Conservation (phyloP, 306 rosid species). For the Cicer cuneatum region DNA sequence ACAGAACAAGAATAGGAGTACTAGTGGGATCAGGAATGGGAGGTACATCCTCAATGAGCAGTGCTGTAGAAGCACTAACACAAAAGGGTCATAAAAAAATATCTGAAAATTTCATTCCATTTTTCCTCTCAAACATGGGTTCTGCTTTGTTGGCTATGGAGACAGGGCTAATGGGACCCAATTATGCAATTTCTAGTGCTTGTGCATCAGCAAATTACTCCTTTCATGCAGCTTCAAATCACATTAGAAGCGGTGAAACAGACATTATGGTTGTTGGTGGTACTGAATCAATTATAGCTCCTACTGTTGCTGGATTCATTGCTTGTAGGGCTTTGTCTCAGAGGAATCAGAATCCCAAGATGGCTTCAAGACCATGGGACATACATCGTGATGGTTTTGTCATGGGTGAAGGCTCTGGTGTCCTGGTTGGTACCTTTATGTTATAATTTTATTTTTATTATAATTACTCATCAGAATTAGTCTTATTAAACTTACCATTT, state of each 20-base stretch:
- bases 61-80: constrained; percentile 58
- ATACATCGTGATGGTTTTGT: constrained; percentile 77
- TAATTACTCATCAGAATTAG: too few species aligned
- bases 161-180: constrained; percentile 74
- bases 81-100: constrained; percentile 62
- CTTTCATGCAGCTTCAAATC: constrained; percentile 71
- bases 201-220: constrained; percentile 83
- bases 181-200: constrained; percentile 76
- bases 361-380: constrained; percentile 86
- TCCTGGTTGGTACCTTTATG: constrained; percentile 63
- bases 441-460: not conserved
- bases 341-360: constrained; percentile 64
- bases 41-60: constrained; percentile 57
- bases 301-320: constrained; percentile 68
- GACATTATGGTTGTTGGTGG: constrained; percentile 83
- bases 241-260: constrained; percentile 76
- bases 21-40: constrained; percentile 78
- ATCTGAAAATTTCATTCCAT: constrained; percentile 67
- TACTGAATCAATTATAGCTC: constrained; percentile 61
- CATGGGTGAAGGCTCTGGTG: constrained; percentile 79
- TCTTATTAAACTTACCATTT: too few species aligned
- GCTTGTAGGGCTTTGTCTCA: constrained; percentile 83
- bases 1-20: constrained; percentile 66
- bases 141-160: constrained; percentile 77
- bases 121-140: constrained; percentile 64